Percentiles rank a stretch among this genome's conserved stretches.
Evolutionary conservation across 306 rosid genomes (phyloP).

Genomic region (Geum urbanum): DNA sequence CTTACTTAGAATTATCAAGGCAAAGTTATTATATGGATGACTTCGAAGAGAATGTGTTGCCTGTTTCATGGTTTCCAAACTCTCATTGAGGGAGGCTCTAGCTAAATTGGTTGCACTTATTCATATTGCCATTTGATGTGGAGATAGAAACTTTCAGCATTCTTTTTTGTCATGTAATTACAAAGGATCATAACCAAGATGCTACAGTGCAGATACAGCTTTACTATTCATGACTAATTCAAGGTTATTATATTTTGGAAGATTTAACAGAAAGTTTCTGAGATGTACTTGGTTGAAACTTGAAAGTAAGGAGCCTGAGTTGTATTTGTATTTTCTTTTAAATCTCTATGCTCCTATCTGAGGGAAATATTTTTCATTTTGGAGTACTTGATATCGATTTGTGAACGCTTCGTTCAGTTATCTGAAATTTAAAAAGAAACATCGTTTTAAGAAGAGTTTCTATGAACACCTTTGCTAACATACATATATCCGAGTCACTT

Average conservation of each 20-base stretch:
- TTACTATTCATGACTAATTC: not conserved
- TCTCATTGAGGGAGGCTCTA: not conserved
- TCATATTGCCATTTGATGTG: not conserved
- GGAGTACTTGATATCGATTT: not conserved
- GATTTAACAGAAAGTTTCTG: not conserved
- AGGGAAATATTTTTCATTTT: not conserved
- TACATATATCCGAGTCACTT: too few species aligned
- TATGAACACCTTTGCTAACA: too few species aligned
- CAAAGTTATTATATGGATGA: slow-evolving; percentile 62
- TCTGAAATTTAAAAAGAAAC: too few species aligned
- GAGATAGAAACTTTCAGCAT: not conserved
- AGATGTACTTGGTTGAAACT: not conserved
- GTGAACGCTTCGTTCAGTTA: not conserved
- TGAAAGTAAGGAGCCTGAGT: not conserved
- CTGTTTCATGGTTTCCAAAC: slow-evolving; percentile 42
- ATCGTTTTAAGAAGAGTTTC: too few species aligned
- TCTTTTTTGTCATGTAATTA: not conserved
- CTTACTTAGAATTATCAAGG: slow-evolving; percentile 41
- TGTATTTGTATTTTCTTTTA: not conserved
- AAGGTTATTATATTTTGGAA: not conserved
- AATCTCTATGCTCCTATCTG: not conserved
- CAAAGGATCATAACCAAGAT: not conserved
- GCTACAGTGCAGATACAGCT: not conserved
- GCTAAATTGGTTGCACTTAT: not conserved
- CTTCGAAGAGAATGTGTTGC: slow-evolving; percentile 51